A percentile compares a stretch with the other conserved stretches of the same genome.
phyloP scores from a whole-genome alignment of 768 basidiomycete genomes.

The Termitomyces sp. region DNA sequence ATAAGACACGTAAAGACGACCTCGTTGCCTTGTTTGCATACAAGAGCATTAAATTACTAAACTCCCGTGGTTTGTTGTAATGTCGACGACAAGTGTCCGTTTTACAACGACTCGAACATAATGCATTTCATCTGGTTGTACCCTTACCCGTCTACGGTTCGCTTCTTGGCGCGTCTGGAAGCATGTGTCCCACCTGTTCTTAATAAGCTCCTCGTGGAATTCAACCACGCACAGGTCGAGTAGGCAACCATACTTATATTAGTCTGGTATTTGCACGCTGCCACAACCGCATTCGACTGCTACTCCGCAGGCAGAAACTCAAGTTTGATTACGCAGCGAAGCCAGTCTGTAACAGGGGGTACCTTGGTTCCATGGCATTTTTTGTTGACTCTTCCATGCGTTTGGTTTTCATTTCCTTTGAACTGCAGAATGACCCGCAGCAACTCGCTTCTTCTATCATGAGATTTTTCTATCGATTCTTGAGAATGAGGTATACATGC shows the following conservation, averaged over 20 bases:
- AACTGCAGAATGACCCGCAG: not conserved
- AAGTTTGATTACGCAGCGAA: not conserved
- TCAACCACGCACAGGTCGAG: not conserved
- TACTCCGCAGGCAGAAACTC: not conserved
- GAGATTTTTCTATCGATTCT: conserved; percentile 22
- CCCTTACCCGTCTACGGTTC: not conserved
- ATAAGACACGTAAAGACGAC: not conserved
- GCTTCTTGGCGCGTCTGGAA: not conserved
- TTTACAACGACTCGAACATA: not conserved
- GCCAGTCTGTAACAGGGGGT: not conserved
- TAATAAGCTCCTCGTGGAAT: not conserved
- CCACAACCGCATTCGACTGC: not conserved
- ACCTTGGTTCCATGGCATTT: not conserved
- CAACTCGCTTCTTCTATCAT: conserved; percentile 23
- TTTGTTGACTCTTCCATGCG: not conserved
- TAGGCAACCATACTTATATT: not conserved
- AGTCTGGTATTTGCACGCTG: not conserved
- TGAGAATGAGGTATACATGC: conserved; percentile 39
- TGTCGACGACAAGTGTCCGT: not conserved
- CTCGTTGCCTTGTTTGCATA: not conserved
- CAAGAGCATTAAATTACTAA: not conserved
- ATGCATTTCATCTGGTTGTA: not conserved
- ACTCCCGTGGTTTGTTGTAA: not conserved
- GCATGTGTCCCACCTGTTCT: not conserved
- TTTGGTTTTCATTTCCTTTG: not conserved